These are phyloP conservation scores for Gentiana macrophylla DNA, from an alignment of 257 asterid species.

Conservation along the genomic window DNA sequence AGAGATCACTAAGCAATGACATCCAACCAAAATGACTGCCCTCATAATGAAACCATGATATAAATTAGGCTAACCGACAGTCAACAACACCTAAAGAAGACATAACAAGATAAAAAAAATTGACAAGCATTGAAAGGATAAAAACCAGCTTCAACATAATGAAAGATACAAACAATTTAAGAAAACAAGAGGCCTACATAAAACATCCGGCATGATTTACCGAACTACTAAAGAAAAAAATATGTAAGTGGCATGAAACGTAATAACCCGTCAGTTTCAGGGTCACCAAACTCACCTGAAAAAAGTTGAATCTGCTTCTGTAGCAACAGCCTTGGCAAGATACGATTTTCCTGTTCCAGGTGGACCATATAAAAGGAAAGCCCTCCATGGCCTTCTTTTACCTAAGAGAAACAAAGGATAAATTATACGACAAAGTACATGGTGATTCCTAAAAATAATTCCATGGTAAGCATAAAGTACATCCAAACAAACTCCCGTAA, in stretches of 20 bases:
- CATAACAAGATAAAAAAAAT: too few relatives aligned
- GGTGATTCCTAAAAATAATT: background rate
- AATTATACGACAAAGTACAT: background rate
- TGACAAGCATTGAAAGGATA: too few relatives aligned
- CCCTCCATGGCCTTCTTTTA: slow-evolving; percentile 98
- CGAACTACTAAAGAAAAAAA: background rate
- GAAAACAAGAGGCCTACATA: too few relatives aligned
- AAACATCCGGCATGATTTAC: background rate
- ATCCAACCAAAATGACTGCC: too few relatives aligned
- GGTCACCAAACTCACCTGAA: slow-evolving; percentile 52
- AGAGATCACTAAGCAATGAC: too few relatives aligned
- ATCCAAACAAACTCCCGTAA: too few relatives aligned
- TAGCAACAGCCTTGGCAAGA: slow-evolving; percentile 98
- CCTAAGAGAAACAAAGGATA: slow-evolving; percentile 30
- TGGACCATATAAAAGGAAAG: slow-evolving; percentile 96
- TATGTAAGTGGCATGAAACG: background rate
- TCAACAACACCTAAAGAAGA: too few relatives aligned
- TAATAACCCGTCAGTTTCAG: slow-evolving; percentile 1
- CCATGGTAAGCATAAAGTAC: too few relatives aligned
- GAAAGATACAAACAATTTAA: too few relatives aligned
- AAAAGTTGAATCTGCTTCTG: slow-evolving; percentile 97
- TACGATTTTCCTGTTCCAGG: slow-evolving; percentile 99
- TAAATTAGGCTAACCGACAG: too few relatives aligned
- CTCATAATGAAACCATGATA: too few relatives aligned
- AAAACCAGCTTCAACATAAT: too few relatives aligned